These are phyloP conservation scores for Phaffomyces opuntiae DNA, from an alignment of 805 yeast species.

Conservation along the genomic window DNA sequence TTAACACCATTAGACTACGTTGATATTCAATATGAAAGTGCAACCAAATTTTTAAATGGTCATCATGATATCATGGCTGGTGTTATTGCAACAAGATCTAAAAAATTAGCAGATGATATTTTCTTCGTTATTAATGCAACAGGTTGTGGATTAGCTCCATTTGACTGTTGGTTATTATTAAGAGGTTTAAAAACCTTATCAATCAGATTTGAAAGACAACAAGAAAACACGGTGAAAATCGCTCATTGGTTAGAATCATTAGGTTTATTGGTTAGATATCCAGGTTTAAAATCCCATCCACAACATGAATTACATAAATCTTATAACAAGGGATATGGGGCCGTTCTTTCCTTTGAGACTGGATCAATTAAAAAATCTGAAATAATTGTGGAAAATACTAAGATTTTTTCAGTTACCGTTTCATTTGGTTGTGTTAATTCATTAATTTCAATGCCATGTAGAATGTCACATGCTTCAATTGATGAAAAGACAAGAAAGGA, in stretches of 20 bases:
- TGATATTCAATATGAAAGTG: conserved; percentile 90
- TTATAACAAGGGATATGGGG: conserved; percentile 81
- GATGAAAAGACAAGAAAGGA: conserved; percentile 81
- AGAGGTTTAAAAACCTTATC: conserved; percentile 88
- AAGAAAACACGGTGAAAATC: conserved; percentile 65
- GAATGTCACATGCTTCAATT: conserved; percentile 96
- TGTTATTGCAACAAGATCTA: conserved; percentile 62
- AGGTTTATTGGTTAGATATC: conserved; percentile 71
- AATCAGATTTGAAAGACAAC: conserved; percentile 82
- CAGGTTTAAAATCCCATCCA: conserved; percentile 78
- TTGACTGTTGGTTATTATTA: conserved; percentile 83
- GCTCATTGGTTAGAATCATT: conserved; percentile 63
- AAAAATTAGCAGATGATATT: conserved; percentile 58
- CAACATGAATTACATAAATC: conserved; percentile 73
- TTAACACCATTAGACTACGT: conserved; percentile 80
- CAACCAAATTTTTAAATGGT: conserved; percentile 87
- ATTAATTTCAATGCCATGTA: conserved; percentile 87
- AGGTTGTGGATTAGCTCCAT: conserved; percentile 89
- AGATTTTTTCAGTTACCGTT: conserved; percentile 81
- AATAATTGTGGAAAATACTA: conserved; percentile 66
- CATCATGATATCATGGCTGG: conserved; percentile 99
- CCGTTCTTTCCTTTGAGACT: conserved; percentile 84
- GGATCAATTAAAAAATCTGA: conserved; percentile 63
- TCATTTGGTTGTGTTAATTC: conserved; percentile 94
- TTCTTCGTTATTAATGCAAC: conserved; percentile 80